Evolutionary conservation across 129 eudicot genomes (phyloP), one percentile per base, ranked within the genome.

Genomic region (Saposhnikovia divaricata): DNA sequence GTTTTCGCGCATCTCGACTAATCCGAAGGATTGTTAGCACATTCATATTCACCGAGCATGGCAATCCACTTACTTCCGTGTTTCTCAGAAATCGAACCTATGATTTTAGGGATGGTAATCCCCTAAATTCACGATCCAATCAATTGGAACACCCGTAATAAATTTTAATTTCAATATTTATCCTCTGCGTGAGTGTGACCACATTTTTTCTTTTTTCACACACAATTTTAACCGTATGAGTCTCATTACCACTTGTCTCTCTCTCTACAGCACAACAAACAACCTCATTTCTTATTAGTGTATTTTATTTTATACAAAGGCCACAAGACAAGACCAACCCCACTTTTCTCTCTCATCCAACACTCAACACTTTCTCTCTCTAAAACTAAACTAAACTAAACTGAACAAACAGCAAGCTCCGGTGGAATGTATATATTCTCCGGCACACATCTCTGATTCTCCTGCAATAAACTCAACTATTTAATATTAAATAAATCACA

Each of bases 221-320:
- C 27, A 57, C 27, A 5, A 40, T 21, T 71, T 21, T 21, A 19
- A 72, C 76, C 55, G 11, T 6, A n/a, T 42, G 16, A 45, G 16
- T 72, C 21, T 43, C 6, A 18, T 73, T 18, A 14, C 53, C 13
- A 7, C 9, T 28, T n/a, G 23, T 44, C 40, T n/a, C 69, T 18
- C 42, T 4, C 40, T 14, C 69, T 18, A 27, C 2, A 23, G 71
- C 77, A 71, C 77, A 72, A 70, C 43, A 70, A 71, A 73, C 82
- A 76, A 76, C 77, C 82, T 39, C 82, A 51, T 80, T 80, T 72
- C 28, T 16, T 50, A 80, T 77, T 68, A 37, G 25, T 72, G 77
- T 80, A 1, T 13, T 66, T 31, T 66, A 13, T 43, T 37, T 43
- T 47, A 69, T 80, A 51, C 13, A 9, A 80, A 71, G 72, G 77